Percentiles rank a stretch among this genome's conserved stretches.
Conservation (phyloP, 257 asterid genomes). For the Linaria vulgaris region DNA sequence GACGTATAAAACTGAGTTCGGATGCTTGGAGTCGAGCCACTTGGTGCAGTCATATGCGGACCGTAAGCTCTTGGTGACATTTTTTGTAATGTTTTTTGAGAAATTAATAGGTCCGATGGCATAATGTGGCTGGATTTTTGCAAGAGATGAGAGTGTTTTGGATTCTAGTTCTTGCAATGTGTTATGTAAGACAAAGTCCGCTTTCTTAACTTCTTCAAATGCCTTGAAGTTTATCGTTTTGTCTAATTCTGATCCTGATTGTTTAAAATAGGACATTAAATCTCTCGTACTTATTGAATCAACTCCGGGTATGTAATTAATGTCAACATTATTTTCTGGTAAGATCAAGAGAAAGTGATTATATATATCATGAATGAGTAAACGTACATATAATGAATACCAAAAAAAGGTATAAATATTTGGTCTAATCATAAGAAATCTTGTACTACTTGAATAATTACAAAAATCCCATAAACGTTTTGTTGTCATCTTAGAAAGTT, state of each 20-base stretch:
- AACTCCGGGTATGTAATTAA: slow-evolving; percentile 63
- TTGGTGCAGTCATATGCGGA: slow-evolving; percentile 48
- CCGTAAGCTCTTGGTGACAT: slow-evolving; percentile 39
- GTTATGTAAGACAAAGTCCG: slow-evolving; percentile 66
- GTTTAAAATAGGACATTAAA: slow-evolving; percentile 44
- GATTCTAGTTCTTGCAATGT: slow-evolving; percentile 63
- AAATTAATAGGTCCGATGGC: slow-evolving; percentile 55
- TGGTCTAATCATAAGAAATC: too few species aligned
- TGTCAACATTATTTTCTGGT: slow-evolving; percentile 46
- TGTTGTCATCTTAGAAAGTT: too few species aligned
- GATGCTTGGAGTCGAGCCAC: slow-evolving; percentile 49
- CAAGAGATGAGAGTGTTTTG: slow-evolving; percentile 37
- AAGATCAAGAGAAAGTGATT: neutral
- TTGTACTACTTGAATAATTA: too few species aligned
- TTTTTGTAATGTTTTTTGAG: slow-evolving; percentile 14
- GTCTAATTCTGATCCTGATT: slow-evolving; percentile 28
- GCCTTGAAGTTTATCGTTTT: slow-evolving; percentile 32
- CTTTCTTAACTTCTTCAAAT: slow-evolving; percentile 50
- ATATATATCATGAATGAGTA: neutral
- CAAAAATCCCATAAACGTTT: too few species aligned
- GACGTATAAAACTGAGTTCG: slow-evolving; percentile 51
- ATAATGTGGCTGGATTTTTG: slow-evolving; percentile 38
- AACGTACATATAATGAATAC: neutral
- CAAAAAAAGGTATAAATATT: too few species aligned
- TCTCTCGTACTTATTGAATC: slow-evolving; percentile 48